Evolutionary conservation across 352 stramenopile genomes (phyloP).

Genomic region (Phytophthora niederhauseri): DNA sequence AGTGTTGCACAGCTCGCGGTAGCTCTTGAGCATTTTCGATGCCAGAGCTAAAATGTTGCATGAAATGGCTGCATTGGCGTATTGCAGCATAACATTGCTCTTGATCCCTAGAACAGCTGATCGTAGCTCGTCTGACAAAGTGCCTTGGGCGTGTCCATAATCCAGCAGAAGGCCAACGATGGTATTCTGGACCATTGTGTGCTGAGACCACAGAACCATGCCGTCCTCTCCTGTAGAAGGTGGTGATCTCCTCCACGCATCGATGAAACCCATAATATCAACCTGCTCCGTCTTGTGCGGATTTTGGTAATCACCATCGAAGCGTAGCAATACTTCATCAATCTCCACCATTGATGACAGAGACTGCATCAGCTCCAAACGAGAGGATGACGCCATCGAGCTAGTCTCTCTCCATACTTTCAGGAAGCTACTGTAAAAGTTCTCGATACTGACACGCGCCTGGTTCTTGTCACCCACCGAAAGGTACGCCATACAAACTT

Average conservation of each 20-base stretch:
- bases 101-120: conserved; percentile 39
- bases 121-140: conserved; percentile 40
- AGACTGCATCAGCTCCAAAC: conserved; percentile 66
- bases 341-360: conserved; percentile 70
- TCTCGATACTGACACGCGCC: conserved; percentile 61
- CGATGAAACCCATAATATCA: conserved; percentile 36
- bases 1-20: conserved; percentile 72
- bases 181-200: conserved; percentile 60
- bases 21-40: conserved; percentile 81
- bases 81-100: conserved; percentile 65
- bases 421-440: conserved; percentile 59
- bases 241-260: conserved; percentile 43
- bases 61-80: conserved; percentile 64
- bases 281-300: conserved; percentile 13
- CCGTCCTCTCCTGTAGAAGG: conserved; percentile 59
- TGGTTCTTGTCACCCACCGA: conserved; percentile 49
- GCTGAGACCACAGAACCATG: conserved; percentile 67
- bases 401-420: conserved; percentile 68
- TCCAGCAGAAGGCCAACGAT: conserved; percentile 41
- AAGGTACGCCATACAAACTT: conserved; percentile 55
- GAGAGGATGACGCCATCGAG: conserved; percentile 44
- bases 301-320: conserved; percentile 15
- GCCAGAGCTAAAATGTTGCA: conserved; percentile 74
- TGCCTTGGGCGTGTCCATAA: conserved; percentile 31
- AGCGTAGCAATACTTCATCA: conserved; percentile 49